Conservation (phyloP, 2,329 filamentous ascomycete species). For the Chalaropsis ovoidea region DNA sequence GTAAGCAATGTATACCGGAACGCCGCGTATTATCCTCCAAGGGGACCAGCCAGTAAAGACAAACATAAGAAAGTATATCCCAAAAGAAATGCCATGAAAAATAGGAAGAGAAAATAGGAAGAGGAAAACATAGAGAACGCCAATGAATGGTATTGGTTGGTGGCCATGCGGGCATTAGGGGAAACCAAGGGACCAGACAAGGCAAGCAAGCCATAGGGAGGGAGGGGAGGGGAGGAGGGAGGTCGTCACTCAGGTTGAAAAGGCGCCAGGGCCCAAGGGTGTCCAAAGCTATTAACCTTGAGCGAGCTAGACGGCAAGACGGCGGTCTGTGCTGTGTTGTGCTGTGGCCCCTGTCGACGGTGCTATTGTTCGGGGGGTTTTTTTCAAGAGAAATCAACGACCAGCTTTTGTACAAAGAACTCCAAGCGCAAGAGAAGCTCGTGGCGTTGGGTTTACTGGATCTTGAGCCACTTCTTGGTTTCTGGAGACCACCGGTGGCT, state of each 20-base stretch:
- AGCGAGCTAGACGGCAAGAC: not conserved
- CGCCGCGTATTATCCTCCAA: constrained; percentile 9
- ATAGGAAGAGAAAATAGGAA: not conserved
- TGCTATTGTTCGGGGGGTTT: not conserved
- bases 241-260: not conserved
- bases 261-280: not conserved
- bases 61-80: constrained; percentile 6
- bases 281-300: not conserved
- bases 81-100: constrained; percentile 10
- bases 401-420: not conserved
- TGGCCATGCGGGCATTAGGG: not conserved
- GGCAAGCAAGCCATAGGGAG: not conserved
- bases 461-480: constrained; percentile 50
- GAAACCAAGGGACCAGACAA: not conserved
- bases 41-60: not conserved
- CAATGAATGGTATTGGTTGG: not conserved
- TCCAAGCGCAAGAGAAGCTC: not conserved
- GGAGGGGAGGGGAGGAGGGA: too few relatives aligned
- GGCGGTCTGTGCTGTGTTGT: not conserved
- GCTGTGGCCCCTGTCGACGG: not conserved
- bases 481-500: constrained; percentile 53
- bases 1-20: constrained; percentile 15
- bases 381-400: not conserved
- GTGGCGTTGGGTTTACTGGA: constrained; percentile 26
- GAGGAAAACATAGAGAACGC: not conserved